phyloP scores from a whole-genome alignment of 1,139 yeast species.

The Nakaseomyces bracarensis region DNA sequence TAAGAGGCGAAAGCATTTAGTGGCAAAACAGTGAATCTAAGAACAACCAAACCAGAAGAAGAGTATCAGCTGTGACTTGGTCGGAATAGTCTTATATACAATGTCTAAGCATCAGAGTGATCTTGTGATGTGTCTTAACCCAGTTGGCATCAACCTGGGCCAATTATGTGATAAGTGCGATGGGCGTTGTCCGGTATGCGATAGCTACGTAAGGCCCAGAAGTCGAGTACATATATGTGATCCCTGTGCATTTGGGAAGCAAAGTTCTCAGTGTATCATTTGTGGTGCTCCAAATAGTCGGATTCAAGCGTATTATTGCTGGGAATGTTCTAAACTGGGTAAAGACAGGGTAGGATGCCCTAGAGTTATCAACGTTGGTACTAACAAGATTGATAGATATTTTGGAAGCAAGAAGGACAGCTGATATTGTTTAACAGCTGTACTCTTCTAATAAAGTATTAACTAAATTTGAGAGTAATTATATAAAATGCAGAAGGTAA shows the following conservation, averaged over 20 bases:
- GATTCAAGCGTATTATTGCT: constrained; percentile 71
- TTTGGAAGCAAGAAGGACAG: constrained; percentile 40
- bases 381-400: constrained; percentile 59
- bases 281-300: constrained; percentile 52
- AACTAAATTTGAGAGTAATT: not conserved
- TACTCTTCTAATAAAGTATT: not conserved
- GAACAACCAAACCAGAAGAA: not conserved
- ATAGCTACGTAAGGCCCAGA: constrained; percentile 72
- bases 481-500: too few relatives aligned
- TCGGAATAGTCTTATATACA: too few relatives aligned
- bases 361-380: constrained; percentile 69
- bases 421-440: not conserved
- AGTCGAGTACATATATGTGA: constrained; percentile 72
- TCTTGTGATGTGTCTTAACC: constrained; percentile 75
- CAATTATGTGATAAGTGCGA: constrained; percentile 77
- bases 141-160: constrained; percentile 69
- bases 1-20: too few relatives aligned
- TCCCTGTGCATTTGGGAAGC: constrained; percentile 72
- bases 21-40: constrained; percentile 12
- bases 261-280: constrained; percentile 57
- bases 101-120: constrained; percentile 94
- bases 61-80: not conserved
- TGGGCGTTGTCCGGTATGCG: constrained; percentile 88
- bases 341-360: constrained; percentile 94
- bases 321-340: constrained; percentile 75